These are phyloP conservation scores for Apophysomyces elegans DNA, from an alignment of 371 early-diverging fungal genomes.

Conservation along the genomic window DNA sequence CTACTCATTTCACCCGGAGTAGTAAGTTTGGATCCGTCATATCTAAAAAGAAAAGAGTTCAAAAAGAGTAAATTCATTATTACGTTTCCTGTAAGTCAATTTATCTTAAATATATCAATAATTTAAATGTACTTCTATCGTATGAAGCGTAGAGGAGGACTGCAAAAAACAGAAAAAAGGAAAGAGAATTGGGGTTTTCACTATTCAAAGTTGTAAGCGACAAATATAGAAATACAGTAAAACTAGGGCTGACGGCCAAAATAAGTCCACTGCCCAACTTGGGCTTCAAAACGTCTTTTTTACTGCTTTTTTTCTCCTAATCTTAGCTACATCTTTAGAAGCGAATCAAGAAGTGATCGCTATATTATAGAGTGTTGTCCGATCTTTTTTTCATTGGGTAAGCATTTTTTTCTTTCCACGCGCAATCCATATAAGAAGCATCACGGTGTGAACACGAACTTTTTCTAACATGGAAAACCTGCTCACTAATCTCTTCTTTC, in stretches of 20 bases:
- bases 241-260: neutral
- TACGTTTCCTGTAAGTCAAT: too few species aligned
- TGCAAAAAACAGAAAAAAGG: neutral
- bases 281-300: conserved; percentile 6
- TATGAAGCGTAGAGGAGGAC: too few species aligned
- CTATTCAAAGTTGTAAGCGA: neutral
- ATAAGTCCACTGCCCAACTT: neutral
- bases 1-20: too few species aligned
- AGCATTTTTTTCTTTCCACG: neutral
- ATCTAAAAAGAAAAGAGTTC: too few species aligned
- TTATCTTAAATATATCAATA: too few species aligned
- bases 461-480: neutral
- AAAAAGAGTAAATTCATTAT: too few species aligned
- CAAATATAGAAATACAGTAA: neutral
- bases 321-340: neutral
- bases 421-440: conserved; percentile 6
- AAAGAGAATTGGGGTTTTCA: neutral
- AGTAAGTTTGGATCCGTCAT: too few species aligned
- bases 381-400: conserved; percentile 5
- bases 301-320: conserved; percentile 9
- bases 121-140: too few species aligned
- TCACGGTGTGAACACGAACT: conserved; percentile 8
- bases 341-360: conserved; percentile 4
- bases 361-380: neutral
- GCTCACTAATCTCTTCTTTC: neutral